These are phyloP conservation scores for Pyrenophora teres DNA, from an alignment of 2,329 filamentous ascomycete genomes.

Conservation along the genomic window DNA sequence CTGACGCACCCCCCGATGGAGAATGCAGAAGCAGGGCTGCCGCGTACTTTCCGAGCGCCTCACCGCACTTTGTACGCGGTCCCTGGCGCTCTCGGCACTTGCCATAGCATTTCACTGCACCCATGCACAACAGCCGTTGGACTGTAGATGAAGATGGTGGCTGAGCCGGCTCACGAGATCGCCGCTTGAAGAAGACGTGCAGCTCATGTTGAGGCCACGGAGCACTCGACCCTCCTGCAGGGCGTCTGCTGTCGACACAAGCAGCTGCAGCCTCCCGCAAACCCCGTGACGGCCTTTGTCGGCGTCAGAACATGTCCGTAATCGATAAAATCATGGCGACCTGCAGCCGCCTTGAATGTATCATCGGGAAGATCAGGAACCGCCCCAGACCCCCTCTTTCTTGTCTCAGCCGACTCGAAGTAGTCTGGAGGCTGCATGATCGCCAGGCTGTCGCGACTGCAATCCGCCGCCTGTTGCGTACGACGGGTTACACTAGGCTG, in stretches of 20 bases:
- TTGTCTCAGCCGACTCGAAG: constrained; percentile 41
- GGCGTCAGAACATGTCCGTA: constrained; percentile 36
- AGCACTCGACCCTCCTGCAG: constrained; percentile 38
- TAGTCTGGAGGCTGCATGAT: constrained; percentile 23
- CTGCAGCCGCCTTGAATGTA: constrained; percentile 41
- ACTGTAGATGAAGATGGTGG: constrained; percentile 43
- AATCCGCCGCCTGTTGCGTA: constrained; percentile 25
- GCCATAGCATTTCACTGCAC: constrained; percentile 35
- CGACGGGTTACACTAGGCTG: constrained; percentile 36
- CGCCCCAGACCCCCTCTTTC: constrained; percentile 24
- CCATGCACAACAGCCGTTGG: constrained; percentile 45
- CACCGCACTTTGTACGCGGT: constrained; percentile 26
- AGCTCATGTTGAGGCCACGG: constrained; percentile 38
- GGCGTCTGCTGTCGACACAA: constrained; percentile 38
- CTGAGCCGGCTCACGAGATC: constrained; percentile 36
- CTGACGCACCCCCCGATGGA: constrained; percentile 36
- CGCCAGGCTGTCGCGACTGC: constrained; percentile 20
- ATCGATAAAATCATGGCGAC: constrained; percentile 39
- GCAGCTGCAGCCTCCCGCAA: constrained; percentile 45
- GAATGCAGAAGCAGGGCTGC: constrained; percentile 33
- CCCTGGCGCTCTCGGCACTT: constrained; percentile 28
- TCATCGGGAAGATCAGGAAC: constrained; percentile 36
- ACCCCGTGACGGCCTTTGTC: constrained; percentile 38
- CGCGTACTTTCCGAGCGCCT: constrained; percentile 33
- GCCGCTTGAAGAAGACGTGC: constrained; percentile 28